These are phyloP conservation scores for Clavariopsis aquatica DNA, from an alignment of 495 filamentous ascomycete genomes.

Conservation along the genomic window DNA sequence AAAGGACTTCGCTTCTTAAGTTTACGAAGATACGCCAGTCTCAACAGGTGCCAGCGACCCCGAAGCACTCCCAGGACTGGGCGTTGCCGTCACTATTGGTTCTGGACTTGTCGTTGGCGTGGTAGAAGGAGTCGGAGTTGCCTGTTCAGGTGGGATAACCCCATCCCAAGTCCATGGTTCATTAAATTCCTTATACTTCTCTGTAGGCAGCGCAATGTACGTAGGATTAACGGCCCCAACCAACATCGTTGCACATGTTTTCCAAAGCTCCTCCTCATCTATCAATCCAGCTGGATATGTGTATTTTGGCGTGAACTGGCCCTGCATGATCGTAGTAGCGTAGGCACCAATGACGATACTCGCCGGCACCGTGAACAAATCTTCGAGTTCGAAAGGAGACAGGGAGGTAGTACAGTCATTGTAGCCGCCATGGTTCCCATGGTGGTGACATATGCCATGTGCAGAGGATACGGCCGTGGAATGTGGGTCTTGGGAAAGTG, in stretches of 20 bases:
- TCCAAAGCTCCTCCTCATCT: background rate
- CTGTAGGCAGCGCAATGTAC: slow-evolving; percentile 13
- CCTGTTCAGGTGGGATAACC: background rate
- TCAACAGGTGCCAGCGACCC: background rate
- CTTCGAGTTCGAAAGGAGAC: background rate
- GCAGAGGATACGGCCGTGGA: background rate
- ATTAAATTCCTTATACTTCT: slow-evolving; percentile 2
- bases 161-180: slow-evolving; percentile 3
- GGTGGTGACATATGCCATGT: background rate
- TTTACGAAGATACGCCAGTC: background rate
- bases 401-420: background rate
- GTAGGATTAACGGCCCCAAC: background rate
- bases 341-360: background rate
- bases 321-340: background rate
- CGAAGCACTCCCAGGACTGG: background rate
- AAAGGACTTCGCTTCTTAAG: background rate
- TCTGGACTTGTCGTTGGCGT: too few species aligned
- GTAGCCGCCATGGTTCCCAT: background rate
- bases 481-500: slow-evolving; percentile 3
- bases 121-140: background rate
- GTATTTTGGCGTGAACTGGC: background rate
- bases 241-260: background rate
- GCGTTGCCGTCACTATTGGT: background rate
- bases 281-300: background rate
- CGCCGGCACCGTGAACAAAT: slow-evolving; percentile 3